Conservation (phyloP, 805 yeast genomes). For the Jamesozyma spencerorum region DNA sequence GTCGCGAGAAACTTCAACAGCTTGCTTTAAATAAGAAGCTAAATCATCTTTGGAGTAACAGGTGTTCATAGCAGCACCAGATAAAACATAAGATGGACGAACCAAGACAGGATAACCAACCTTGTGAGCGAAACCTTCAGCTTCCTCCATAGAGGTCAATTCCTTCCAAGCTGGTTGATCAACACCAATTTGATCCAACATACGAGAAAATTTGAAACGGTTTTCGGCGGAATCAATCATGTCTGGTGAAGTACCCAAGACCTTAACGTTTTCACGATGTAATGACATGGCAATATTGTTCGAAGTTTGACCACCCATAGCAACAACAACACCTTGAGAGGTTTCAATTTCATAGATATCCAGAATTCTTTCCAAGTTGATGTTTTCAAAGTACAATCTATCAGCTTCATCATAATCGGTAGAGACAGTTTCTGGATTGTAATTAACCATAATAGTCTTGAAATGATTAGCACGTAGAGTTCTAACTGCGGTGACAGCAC, state of each 20-base stretch:
- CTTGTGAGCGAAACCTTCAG: constrained; percentile 81
- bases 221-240: constrained; percentile 98
- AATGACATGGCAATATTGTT: constrained; percentile 90
- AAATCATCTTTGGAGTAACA: constrained; percentile 85
- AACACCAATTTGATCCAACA: constrained; percentile 91
- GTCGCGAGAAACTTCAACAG: constrained; percentile 95
- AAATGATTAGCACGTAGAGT: constrained; percentile 77
- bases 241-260: constrained; percentile 94
- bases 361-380: constrained; percentile 85
- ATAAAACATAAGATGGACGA: constrained; percentile 92
- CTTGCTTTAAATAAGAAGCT: constrained; percentile 80
- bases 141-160: constrained; percentile 84
- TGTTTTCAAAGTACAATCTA: constrained; percentile 89
- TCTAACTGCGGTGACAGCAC: constrained; percentile 95
- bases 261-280: constrained; percentile 90
- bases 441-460: constrained; percentile 94
- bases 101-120: constrained; percentile 93
- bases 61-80: constrained; percentile 99
- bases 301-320: constrained; percentile 99
- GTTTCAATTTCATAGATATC: constrained; percentile 91
- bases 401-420: constrained; percentile 98
- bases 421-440: constrained; percentile 98
- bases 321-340: constrained; percentile 83
- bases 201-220: constrained; percentile 94
- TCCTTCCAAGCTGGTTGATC: constrained; percentile 99